Conservation (phyloP, 768 basidiomycete genomes). For the Pisolithus orientalis region DNA sequence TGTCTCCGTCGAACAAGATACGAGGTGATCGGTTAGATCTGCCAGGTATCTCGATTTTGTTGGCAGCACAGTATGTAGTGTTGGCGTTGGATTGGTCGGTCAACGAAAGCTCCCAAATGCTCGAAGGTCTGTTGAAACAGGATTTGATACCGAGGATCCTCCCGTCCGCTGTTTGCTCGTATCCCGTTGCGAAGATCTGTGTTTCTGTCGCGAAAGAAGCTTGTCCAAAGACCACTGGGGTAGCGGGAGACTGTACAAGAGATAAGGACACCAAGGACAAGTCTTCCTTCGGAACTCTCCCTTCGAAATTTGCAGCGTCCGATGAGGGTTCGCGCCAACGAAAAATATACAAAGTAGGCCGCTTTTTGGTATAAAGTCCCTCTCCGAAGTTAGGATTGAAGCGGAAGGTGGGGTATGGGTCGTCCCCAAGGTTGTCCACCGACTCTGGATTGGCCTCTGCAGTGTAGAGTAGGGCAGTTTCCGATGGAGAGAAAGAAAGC, state of each 20-base stretch:
- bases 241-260: conserved; percentile 1
- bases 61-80: conserved; percentile 14
- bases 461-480: conserved; percentile 48
- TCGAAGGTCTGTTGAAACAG: conserved; percentile 54
- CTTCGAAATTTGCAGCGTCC: conserved; percentile 1
- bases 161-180: conserved; percentile 51
- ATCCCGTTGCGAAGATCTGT: conserved; percentile 53
- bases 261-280: conserved; percentile 9
- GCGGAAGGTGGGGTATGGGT: conserved; percentile 37
- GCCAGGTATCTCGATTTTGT: conserved; percentile 38
- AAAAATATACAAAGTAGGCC: conserved; percentile 50
- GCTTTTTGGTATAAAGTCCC: conserved; percentile 44
- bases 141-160: conserved; percentile 52
- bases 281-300: conserved; percentile 6
- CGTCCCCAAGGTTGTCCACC: conserved; percentile 15
- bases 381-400: conserved; percentile 63
- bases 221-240: conserved; percentile 44
- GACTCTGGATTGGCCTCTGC: conserved; percentile 44
- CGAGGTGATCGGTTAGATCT: conserved; percentile 58
- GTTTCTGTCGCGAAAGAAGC: conserved; percentile 41
- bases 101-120: conserved; percentile 47
- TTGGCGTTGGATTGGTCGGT: conserved; percentile 5
- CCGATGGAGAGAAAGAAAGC: conserved; percentile 48
- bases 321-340: conserved; percentile 32
- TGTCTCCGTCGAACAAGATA: conserved; percentile 24